These are phyloP conservation scores for Botrytis fragariae DNA, from an alignment of 2,329 filamentous ascomycete genomes.

Conservation along the genomic window DNA sequence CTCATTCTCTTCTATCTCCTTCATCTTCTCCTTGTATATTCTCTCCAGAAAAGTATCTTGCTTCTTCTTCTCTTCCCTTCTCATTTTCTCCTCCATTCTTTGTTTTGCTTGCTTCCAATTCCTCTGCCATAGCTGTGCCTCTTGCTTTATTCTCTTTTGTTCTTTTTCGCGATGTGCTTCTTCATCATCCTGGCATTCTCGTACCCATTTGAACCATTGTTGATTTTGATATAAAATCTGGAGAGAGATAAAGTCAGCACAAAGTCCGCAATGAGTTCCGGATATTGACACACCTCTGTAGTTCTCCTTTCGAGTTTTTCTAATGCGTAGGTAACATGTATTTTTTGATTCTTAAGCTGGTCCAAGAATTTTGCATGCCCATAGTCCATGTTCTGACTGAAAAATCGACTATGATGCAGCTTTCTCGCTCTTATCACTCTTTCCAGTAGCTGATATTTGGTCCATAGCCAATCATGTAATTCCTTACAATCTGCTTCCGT, in stretches of 20 bases:
- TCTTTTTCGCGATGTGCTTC: constrained; percentile 47
- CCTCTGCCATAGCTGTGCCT: constrained; percentile 48
- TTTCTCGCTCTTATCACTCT: constrained; percentile 44
- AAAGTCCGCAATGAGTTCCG: background rate
- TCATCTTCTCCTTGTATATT: constrained; percentile 43
- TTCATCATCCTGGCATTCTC: constrained; percentile 45
- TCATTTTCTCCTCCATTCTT: constrained; percentile 42
- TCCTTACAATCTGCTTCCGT: constrained; percentile 41
- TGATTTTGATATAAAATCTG: constrained; percentile 43
- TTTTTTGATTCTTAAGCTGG: constrained; percentile 40
- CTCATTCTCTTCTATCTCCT: constrained; percentile 27
- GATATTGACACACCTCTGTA: constrained; percentile 39
- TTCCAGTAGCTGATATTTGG: constrained; percentile 39
- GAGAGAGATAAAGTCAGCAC: background rate
- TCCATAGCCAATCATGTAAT: constrained; percentile 44
- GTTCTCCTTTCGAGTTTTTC: constrained; percentile 45
- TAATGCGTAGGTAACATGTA: constrained; percentile 36
- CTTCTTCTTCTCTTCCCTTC: constrained; percentile 44
- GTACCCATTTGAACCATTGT: constrained; percentile 50
- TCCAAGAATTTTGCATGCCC: constrained; percentile 45
- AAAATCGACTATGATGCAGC: constrained; percentile 45
- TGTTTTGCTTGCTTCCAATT: constrained; percentile 46
- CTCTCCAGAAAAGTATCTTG: constrained; percentile 47
- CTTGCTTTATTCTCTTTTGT: constrained; percentile 48
- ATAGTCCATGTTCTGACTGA: constrained; percentile 44